These are phyloP conservation scores for Phaffomyces antillensis DNA, from an alignment of 805 yeast genomes.

Conservation along the genomic window DNA sequence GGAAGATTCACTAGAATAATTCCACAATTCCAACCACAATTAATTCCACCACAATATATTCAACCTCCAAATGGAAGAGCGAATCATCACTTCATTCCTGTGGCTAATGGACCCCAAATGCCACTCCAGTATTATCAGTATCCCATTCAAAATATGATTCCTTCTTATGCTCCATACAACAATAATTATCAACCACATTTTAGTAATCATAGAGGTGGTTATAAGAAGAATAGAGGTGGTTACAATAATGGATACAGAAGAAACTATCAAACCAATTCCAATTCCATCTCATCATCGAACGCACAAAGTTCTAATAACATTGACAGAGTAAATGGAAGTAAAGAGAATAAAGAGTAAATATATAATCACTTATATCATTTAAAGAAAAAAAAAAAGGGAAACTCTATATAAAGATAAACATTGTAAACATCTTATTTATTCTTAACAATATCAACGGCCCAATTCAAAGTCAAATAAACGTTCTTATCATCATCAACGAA, in stretches of 20 bases:
- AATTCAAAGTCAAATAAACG: slow-evolving; percentile 66
- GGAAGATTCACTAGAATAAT: not conserved
- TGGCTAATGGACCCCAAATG: not conserved
- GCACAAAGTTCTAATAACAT: not conserved
- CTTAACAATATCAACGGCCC: slow-evolving; percentile 81
- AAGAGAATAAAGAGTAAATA: too few species aligned
- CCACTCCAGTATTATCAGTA: slow-evolving; percentile 1
- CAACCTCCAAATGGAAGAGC: not conserved
- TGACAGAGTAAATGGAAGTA: too few species aligned
- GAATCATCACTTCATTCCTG: not conserved
- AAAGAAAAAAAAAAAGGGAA: not conserved
- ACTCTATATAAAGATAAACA: not conserved
- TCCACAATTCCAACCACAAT: slow-evolving; percentile 1
- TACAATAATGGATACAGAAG: not conserved
- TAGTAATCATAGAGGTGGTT: slow-evolving; percentile 6
- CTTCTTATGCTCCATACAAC: not conserved
- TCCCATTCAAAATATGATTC: not conserved
- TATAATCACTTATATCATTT: too few species aligned
- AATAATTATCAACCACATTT: not conserved
- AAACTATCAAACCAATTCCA: not conserved
- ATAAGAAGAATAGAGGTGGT: slow-evolving; percentile 2
- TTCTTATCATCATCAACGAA: slow-evolving; percentile 82
- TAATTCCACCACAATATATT: not conserved
- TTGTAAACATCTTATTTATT: slow-evolving; percentile 21
- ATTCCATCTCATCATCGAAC: not conserved